These are phyloP conservation scores for Acacia confusa DNA, from an alignment of 306 rosid genomes.

Conservation along the genomic window DNA sequence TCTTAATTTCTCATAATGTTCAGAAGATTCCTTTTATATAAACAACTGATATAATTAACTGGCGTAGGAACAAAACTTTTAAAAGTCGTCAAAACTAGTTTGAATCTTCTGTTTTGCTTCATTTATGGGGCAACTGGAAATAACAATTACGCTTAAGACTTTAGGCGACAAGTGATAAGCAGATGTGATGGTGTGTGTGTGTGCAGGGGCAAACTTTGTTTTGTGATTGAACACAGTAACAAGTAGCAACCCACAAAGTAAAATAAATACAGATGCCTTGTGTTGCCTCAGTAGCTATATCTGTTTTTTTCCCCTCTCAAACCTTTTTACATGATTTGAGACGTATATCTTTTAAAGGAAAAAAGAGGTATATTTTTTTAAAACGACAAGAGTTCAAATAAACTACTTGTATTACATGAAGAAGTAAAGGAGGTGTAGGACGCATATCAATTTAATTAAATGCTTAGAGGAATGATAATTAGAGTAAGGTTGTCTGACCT, in stretches of 20 bases:
- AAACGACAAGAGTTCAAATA: no score
- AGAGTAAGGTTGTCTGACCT: neutral
- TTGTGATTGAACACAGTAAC: conserved; percentile 2
- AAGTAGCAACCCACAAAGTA: conserved; percentile 15
- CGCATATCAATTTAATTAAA: neutral
- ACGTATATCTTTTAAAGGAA: neutral
- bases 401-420: no score
- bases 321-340: conserved; percentile 37
- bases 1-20: conserved; percentile 5
- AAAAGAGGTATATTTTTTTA: no score
- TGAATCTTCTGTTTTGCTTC: conserved; percentile 28
- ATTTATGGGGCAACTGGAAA: conserved; percentile 25
- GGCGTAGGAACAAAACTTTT: conserved; percentile 36
- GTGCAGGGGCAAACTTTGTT: conserved; percentile 17
- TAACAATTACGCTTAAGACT: conserved; percentile 33
- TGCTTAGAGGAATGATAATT: neutral
- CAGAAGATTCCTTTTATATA: neutral
- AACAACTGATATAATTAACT: neutral
- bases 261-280: conserved; percentile 10
- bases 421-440: neutral
- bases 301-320: no score
- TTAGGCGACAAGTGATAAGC: conserved; percentile 9
- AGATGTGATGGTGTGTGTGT: neutral
- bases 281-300: conserved; percentile 13
- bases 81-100: conserved; percentile 21